phyloP scores from a whole-genome alignment of 208 protist species.

The Leishmania guyanensis region DNA sequence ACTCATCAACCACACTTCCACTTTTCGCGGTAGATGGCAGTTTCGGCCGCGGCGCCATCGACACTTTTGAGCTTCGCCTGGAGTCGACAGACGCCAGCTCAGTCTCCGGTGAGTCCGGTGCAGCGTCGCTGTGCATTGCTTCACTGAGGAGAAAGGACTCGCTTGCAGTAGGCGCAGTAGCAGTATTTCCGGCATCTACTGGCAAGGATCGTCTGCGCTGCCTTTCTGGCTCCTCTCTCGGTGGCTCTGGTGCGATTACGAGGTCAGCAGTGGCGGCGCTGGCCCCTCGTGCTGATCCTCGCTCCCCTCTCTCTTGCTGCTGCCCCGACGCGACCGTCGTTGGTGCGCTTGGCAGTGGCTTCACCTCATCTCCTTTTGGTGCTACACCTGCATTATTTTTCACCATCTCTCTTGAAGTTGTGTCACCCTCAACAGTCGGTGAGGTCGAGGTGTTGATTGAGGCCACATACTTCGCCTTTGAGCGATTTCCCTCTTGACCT shows the following conservation, averaged over 20 bases:
- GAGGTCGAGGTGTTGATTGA: neutral
- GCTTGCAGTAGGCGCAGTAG: neutral
- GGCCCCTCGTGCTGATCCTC: neutral
- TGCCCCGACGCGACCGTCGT: neutral
- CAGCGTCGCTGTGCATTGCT: neutral
- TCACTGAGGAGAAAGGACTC: slow-evolving; percentile 11
- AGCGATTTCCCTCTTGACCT: slow-evolving; percentile 13
- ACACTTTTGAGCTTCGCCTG: neutral
- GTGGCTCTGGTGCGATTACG: neutral
- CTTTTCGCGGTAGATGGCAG: neutral
- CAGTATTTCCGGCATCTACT: neutral
- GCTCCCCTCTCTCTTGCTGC: neutral
- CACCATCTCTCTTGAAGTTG: neutral
- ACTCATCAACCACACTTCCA: no score
- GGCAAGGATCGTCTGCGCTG: neutral
- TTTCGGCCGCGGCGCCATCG: neutral
- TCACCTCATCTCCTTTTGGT: neutral
- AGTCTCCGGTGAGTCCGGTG: neutral
- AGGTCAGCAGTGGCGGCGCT: neutral
- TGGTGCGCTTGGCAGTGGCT: neutral
- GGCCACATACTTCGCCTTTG: neutral
- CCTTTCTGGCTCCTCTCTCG: neutral
- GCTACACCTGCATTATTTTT: neutral
- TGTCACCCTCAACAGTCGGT: neutral
- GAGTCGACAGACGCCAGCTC: neutral